Conservation (phyloP, 176 grass and related monocot species). For the sorghum (Sorghum bicolor) region Sorghum_bicolor_NCBIv3 NC_012871.2:74794001-74794500, state of each 20-base stretch:
- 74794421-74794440: conserved; percentile 61
- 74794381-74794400: conserved; percentile 82
- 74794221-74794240: conserved; percentile 93
- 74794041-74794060: conserved; percentile 47
- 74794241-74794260: conserved; percentile 65
- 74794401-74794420: conserved; percentile 79
- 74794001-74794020: conserved; percentile 85
- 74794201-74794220: conserved; percentile 65
- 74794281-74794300: conserved; percentile 71
- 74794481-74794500: conserved; percentile 14
- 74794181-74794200: conserved; percentile 71
- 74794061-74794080: conserved; percentile 17
- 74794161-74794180: conserved; percentile 77
- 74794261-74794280: conserved; percentile 76
- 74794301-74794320: conserved; percentile 70
- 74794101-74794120: conserved; percentile 10
- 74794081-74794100: neutral
- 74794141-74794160: conserved; percentile 78
- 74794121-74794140: conserved; percentile 64
- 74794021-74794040: conserved; percentile 68
- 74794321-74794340: conserved; percentile 82
- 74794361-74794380: conserved; percentile 86
- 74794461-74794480: conserved; percentile 33
- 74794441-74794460: conserved; percentile 88
- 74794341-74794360: conserved; percentile 82